Percentiles rank a stretch among this genome's conserved stretches.
Conservation (phyloP, 176 grass and related monocot genomes). For the Paspalum vaginatum region DNA sequence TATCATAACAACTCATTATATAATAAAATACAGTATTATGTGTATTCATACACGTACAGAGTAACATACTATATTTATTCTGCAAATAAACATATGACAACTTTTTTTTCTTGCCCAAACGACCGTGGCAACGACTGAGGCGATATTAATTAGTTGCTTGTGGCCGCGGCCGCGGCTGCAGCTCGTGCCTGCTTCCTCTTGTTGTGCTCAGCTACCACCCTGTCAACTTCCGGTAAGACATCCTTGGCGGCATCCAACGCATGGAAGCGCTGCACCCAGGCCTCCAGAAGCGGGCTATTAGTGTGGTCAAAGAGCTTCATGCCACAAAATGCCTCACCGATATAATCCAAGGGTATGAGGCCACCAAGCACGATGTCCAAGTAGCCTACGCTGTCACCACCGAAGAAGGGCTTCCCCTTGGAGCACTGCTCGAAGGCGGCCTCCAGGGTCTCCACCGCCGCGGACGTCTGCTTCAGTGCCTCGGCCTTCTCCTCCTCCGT, state of each 20-base stretch:
- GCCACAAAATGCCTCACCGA: neutral
- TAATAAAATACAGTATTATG: too few species aligned
- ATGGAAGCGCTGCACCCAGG: constrained; percentile 41
- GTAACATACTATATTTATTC: too few species aligned
- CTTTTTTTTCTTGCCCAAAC: too few species aligned
- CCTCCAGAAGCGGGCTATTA: constrained; percentile 35
- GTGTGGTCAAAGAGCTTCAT: constrained; percentile 35
- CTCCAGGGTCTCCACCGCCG: constrained; percentile 28
- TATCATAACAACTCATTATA: too few species aligned
- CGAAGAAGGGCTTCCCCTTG: constrained; percentile 54
- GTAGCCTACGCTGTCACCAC: constrained; percentile 41
- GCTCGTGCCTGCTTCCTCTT: neutral
- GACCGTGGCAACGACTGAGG: too few species aligned
- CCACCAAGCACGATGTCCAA: constrained; percentile 48
- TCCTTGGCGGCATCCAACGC: neutral
- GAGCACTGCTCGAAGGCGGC: constrained; percentile 37
- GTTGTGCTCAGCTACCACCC: constrained; percentile 21
- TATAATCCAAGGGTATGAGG: neutral
- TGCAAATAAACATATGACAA: too few species aligned
- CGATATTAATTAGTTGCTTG: too few species aligned
- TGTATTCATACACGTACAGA: too few species aligned
- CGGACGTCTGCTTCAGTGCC: neutral
- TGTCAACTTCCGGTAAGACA: constrained; percentile 19
- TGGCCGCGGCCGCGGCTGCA: neutral
- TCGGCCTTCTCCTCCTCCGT: constrained; percentile 42